Base-by-base conservation (phyloP, 2,329 filamentous ascomycete genomes). In the Cryphonectria naterciae region DNA sequence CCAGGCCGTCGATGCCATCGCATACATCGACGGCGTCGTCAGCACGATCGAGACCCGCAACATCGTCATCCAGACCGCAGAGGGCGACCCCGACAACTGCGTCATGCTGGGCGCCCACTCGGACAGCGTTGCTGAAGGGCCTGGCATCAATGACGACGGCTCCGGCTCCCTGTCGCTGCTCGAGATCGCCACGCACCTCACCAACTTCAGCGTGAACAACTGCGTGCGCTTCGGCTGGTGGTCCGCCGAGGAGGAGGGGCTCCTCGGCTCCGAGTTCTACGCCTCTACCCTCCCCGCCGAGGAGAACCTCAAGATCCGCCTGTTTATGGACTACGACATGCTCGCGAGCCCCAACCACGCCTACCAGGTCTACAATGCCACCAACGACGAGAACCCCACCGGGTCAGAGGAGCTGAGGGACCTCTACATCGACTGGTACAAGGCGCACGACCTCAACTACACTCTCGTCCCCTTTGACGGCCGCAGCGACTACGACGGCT, bases 71-170 rank as follows among this genome's bases (percentile, higher is more conserved):
- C 88, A 91, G 80, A 92, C 89, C 0, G 81, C 79, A 0, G 83
- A 80, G 17, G 88, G 90, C 11, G 89, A 91, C 77, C 82, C 81
- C 1, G 82, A 90, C 46, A 90, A 91, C 80, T 89, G 88, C 75
- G 87, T 91, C 62, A 88, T 90, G 86, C 83, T 91, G 0, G 89
- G 89, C 25, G 89, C 85, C 1, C 89, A 92, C 81, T 89, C 85
- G 46, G 89, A 91, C 77, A 88, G 86, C 73, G 89, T 91, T 22
- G 77, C 82, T 0, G 89, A 87, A 67, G 89, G 90, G 0, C 89
- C 89, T 0, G 92, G 92, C 28, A 93, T 94, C 84, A 94, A 94
- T 79, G 92, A 94, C 75, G 91, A 94, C 76, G 92, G 92, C 63
- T 91, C 89, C 3, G 92, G 92, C 69, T 89, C 86, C 46, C 76